Percentiles rank a stretch among this genome's conserved stretches.
Evolutionary conservation across 805 yeast genomes (phyloP).

Genomic region (Myxozyma mucilagina): DNA sequence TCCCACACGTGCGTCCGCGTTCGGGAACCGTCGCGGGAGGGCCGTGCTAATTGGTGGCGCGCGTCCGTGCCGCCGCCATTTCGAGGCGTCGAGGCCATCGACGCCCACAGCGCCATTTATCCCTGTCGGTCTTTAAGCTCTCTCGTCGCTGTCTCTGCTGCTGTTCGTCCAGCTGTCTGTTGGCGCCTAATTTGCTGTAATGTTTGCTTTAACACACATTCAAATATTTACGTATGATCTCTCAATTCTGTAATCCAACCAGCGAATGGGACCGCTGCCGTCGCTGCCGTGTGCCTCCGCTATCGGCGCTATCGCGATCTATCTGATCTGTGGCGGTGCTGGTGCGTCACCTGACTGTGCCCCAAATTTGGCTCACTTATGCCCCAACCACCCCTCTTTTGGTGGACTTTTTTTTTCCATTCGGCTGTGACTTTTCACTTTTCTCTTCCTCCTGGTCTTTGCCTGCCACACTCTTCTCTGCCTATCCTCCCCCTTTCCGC

Average conservation of each 20-base stretch:
- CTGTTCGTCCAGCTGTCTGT: background rate
- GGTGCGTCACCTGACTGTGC: slow-evolving; percentile 7
- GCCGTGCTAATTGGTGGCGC: slow-evolving; percentile 14
- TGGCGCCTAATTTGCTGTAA: too few relatives aligned
- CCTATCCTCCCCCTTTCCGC: background rate
- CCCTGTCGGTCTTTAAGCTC: background rate
- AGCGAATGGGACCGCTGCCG: background rate
- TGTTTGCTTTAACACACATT: too few relatives aligned
- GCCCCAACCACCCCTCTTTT: background rate
- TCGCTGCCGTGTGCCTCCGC: background rate
- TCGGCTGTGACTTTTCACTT: background rate
- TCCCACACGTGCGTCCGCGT: slow-evolving; percentile 2
- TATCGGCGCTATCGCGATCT: slow-evolving; percentile 2
- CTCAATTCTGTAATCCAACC: background rate
- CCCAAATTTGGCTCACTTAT: background rate
- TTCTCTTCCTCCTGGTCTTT: background rate
- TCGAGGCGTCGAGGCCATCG: slow-evolving; percentile 11
- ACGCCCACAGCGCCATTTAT: background rate
- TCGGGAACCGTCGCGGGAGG: slow-evolving; percentile 3
- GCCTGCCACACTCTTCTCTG: background rate
- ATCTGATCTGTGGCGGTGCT: slow-evolving; percentile 10
- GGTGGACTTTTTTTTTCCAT: background rate
- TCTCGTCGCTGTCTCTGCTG: background rate
- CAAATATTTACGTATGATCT: too few relatives aligned
- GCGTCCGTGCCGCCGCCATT: slow-evolving; percentile 15